Percentiles rank a stretch among this genome's conserved stretches.
phyloP scores from a whole-genome alignment of 1,139 yeast species.

The Blastobotrys serpentis region DNA sequence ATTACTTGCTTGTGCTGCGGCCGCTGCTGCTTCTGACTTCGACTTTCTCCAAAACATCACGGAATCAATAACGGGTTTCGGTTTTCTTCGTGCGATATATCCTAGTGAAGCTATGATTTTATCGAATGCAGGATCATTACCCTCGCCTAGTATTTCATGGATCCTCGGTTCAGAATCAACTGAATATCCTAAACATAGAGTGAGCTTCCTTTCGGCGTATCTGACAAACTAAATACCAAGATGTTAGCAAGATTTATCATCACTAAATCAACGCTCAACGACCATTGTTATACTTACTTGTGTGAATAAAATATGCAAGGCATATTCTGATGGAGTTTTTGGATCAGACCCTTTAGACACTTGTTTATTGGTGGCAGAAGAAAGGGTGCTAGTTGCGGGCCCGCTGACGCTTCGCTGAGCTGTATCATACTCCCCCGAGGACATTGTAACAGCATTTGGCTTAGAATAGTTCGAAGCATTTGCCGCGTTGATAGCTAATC shows the following conservation, averaged over 20 bases:
- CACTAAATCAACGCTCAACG: neutral
- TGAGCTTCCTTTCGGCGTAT: constrained; percentile 83
- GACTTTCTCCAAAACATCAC: constrained; percentile 98
- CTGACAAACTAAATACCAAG: constrained; percentile 85
- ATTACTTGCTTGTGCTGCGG: constrained; percentile 38
- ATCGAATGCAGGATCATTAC: constrained; percentile 83
- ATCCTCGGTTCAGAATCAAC: constrained; percentile 76
- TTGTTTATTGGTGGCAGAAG: constrained; percentile 12
- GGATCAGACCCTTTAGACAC: constrained; percentile 29
- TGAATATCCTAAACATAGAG: constrained; percentile 68
- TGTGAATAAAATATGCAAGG: constrained; percentile 88
- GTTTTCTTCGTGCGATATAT: constrained; percentile 82
- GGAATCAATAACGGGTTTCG: constrained; percentile 94
- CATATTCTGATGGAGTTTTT: constrained; percentile 88
- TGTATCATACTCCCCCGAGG: constrained; percentile 4
- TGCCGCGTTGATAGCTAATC: constrained; percentile 2
- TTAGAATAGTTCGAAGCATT: constrained; percentile 16
- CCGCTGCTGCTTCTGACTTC: constrained; percentile 78
- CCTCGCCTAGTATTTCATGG: constrained; percentile 78
- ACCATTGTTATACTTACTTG: constrained; percentile 49
- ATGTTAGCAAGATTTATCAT: neutral
- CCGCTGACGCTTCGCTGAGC: constrained; percentile 21
- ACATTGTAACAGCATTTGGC: constrained; percentile 17
- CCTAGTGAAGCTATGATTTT: constrained; percentile 83
- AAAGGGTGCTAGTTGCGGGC: constrained; percentile 15